phyloP scores from a whole-genome alignment of 225 moss, liverwort and hornwort species.

The Neckera pumila region DNA sequence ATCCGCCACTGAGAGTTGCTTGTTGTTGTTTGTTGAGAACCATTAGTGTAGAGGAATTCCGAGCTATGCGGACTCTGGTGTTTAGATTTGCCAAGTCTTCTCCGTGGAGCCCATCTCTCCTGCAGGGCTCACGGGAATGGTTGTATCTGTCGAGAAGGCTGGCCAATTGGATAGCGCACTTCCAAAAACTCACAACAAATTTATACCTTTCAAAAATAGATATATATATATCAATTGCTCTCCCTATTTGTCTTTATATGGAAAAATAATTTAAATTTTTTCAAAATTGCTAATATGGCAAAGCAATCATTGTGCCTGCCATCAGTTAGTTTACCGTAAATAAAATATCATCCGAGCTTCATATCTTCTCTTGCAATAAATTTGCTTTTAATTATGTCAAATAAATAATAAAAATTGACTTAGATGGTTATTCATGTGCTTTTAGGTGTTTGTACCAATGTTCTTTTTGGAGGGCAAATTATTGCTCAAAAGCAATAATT shows the following conservation, averaged over 20 bases:
- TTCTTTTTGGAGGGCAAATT: accelerated
- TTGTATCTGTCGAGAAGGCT: neutral
- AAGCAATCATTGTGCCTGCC: no score
- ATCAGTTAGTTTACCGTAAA: no score
- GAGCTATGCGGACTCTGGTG: constrained; percentile 11
- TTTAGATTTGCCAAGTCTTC: neutral
- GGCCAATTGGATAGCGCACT: no score
- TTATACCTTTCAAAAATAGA: no score
- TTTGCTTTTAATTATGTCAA: neutral
- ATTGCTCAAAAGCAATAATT: accelerated
- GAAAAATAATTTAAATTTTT: no score
- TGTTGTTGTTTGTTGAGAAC: neutral
- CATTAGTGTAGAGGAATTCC: neutral
- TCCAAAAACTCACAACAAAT: no score
- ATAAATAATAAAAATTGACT: neutral
- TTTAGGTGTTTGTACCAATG: neutral
- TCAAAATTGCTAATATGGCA: no score
- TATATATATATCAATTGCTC: no score
- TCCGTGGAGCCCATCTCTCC: neutral
- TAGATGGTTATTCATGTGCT: neutral
- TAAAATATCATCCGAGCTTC: neutral
- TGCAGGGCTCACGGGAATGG: neutral
- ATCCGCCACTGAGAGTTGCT: neutral
- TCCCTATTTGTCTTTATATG: no score
- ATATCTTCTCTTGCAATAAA: neutral